Evolutionary conservation across 2,329 filamentous ascomycete genomes (phyloP).

Genomic region (Fusarium temperatum): DNA sequence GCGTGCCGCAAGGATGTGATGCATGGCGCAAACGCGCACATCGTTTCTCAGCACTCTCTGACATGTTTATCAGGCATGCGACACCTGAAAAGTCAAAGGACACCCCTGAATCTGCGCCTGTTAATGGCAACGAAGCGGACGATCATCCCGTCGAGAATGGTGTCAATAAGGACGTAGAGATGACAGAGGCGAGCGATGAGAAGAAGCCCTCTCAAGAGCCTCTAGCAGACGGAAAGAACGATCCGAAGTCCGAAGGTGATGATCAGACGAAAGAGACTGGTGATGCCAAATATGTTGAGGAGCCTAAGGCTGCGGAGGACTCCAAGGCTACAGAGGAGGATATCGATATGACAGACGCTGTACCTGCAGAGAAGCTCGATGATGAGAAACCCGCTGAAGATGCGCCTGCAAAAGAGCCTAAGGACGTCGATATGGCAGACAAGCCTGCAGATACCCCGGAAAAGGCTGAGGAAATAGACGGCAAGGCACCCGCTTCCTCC

Average conservation of each 20-base stretch:
- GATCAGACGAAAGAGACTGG: slow-evolving; percentile 6
- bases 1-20: slow-evolving; percentile 13
- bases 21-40: background rate
- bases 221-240: slow-evolving; percentile 9
- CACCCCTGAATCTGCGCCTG: slow-evolving; percentile 34
- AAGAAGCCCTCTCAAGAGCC: slow-evolving; percentile 13
- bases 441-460: slow-evolving; percentile 23
- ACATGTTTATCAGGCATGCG: slow-evolving; percentile 42
- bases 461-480: slow-evolving; percentile 27
- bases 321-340: slow-evolving; percentile 8
- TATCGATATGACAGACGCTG: slow-evolving; percentile 28
- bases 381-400: slow-evolving; percentile 4
- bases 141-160: slow-evolving; percentile 38
- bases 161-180: slow-evolving; percentile 37
- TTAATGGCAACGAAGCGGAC: slow-evolving; percentile 42
- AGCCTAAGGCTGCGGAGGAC: background rate
- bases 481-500: slow-evolving; percentile 19
- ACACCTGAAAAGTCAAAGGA: slow-evolving; percentile 36
- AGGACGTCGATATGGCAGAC: slow-evolving; percentile 43
- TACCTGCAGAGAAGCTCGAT: background rate
- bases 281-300: slow-evolving; percentile 4
- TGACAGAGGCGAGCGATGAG: slow-evolving; percentile 27
- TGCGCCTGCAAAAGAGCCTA: slow-evolving; percentile 9
- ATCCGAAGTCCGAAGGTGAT: slow-evolving; percentile 24
- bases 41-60: slow-evolving; percentile 32